These are phyloP conservation scores for Amylostereum chailletii DNA, from an alignment of 1,284 basidiomycete genomes.

Conservation along the genomic window DNA sequence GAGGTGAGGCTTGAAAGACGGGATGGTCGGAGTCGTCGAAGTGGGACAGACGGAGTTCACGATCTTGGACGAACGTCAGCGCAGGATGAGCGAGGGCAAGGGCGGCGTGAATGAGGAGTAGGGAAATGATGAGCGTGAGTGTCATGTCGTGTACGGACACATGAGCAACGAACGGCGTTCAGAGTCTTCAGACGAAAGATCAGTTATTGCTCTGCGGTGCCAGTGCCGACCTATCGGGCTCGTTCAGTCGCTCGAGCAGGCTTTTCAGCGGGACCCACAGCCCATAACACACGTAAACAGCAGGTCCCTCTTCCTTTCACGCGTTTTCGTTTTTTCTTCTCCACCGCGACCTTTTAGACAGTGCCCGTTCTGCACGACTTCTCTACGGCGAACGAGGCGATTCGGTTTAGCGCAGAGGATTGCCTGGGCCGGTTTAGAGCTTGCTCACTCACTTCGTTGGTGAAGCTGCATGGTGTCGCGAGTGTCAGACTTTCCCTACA, in stretches of 20 bases:
- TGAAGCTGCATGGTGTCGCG: conserved; percentile 39
- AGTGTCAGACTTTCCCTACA: conserved; percentile 74
- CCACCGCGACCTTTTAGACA: conserved; percentile 66
- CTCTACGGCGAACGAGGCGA: conserved; percentile 53
- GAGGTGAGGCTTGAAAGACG: not conserved
- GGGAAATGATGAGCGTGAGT: too few species aligned
- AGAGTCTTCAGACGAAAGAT: too few species aligned
- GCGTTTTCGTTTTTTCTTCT: conserved; percentile 9
- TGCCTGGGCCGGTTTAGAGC: conserved; percentile 49
- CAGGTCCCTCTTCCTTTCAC: not conserved
- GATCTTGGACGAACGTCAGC: too few species aligned
- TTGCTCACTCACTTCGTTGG: conserved; percentile 30
- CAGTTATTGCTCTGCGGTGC: too few species aligned
- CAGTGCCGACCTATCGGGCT: too few species aligned
- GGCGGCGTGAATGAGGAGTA: too few species aligned
- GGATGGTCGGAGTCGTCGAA: not conserved
- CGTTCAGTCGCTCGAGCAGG: too few species aligned
- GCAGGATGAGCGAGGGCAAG: too few species aligned
- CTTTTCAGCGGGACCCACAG: not conserved
- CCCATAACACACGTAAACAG: not conserved
- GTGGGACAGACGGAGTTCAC: not conserved
- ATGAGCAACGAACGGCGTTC: too few species aligned
- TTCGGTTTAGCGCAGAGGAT: conserved; percentile 64
- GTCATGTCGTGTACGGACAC: too few species aligned
- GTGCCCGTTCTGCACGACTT: conserved; percentile 48